Base-by-base conservation (phyloP, 1,284 basidiomycete genomes). In the Lignosus rhinocerotis region DNA sequence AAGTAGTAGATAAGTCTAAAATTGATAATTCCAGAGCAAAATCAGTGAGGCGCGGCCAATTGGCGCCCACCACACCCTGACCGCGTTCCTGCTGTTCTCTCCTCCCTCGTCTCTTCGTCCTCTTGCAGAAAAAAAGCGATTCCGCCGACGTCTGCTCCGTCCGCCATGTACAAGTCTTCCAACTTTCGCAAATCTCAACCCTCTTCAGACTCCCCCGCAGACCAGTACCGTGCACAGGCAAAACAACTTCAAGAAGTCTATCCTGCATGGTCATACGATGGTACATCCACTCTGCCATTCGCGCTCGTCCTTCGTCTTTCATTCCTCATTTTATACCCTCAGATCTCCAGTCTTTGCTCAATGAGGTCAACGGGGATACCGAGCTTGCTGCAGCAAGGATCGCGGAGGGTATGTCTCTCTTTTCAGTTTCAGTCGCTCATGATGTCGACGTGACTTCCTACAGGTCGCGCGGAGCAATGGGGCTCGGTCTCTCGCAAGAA, bases 401-500 rank as follows among this genome's bases (percentile, higher is more conserved):
- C 67, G 84, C 79, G 55, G 93, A 95, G 74, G 93, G 92, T 92
- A 11, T n/a, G 75, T 68, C 25, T 53, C 34, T 34, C 39, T 38
- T 48, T 19, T 34, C 17, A n/a, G 44, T 47, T 55, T 54, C 55
- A 50, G 38, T 47, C 65, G 21, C 48, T 53, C 59, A 53, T 60
- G 43, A 60, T 44, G 49, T 57, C 49, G 55, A 54, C 59, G 31
- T 1, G 39, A 53, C 60, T 51, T 47, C 31, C 12, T 9, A 21
- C 70, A 94, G 93, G 93, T 68, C 82, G 82, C 64, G 89, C 82
- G 45, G 84, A 88, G 72, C 92, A 92, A 74, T 96, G 93, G 91
- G 92, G 86, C 46, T 86, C 90, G 48, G 93, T 94, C 64, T 87
- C 86, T 66, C 86, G 85, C 73, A 95, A 94, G 84, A 95, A 93